Evolutionary conservation across 768 basidiomycete genomes (phyloP).

Genomic region (Asterophora lycoperdoides): DNA sequence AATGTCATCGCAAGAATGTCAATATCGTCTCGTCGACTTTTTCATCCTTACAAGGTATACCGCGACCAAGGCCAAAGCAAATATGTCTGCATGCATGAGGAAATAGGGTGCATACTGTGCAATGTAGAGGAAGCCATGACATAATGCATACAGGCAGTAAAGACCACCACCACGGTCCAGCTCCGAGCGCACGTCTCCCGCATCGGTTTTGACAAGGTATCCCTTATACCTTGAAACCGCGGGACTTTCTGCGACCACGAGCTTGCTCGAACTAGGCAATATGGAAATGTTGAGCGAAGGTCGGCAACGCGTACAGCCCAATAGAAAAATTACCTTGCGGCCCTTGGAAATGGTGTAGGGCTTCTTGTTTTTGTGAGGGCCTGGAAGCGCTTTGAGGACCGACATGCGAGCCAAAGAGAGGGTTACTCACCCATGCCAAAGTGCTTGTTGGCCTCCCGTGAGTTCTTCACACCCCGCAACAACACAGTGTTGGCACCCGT

Average conservation of each 20-base stretch:
- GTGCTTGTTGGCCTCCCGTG: slow-evolving; percentile 94
- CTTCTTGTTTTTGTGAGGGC: slow-evolving; percentile 98
- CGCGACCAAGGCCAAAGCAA: slow-evolving; percentile 6
- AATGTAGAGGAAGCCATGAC: slow-evolving; percentile 19
- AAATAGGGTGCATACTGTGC: slow-evolving; percentile 25
- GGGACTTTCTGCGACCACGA: slow-evolving; percentile 98
- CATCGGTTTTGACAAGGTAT: slow-evolving; percentile 23
- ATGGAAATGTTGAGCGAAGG: slow-evolving; percentile 5
- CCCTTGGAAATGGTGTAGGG: slow-evolving; percentile 95
- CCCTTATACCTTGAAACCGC: slow-evolving; percentile 92
- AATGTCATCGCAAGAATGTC: no score
- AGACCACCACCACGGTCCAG: slow-evolving; percentile 19
- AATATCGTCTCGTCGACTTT: not conserved
- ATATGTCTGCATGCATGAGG: slow-evolving; percentile 17
- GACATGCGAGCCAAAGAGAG: not conserved
- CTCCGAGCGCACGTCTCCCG: slow-evolving; percentile 21
- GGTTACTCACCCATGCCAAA: slow-evolving; percentile 79
- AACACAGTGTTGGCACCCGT: slow-evolving; percentile 94
- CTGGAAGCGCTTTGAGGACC: slow-evolving; percentile 22
- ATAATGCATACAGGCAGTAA: slow-evolving; percentile 34
- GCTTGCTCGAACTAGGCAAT: slow-evolving; percentile 80
- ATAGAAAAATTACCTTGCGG: slow-evolving; percentile 63
- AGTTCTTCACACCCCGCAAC: slow-evolving; percentile 87
- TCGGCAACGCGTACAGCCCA: no score
- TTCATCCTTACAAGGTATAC: slow-evolving; percentile 7